Evolutionary conservation across 208 protist species (phyloP), one percentile per base, ranked within the genome.

Genomic region (Vickermania spadyakhi): DNA sequence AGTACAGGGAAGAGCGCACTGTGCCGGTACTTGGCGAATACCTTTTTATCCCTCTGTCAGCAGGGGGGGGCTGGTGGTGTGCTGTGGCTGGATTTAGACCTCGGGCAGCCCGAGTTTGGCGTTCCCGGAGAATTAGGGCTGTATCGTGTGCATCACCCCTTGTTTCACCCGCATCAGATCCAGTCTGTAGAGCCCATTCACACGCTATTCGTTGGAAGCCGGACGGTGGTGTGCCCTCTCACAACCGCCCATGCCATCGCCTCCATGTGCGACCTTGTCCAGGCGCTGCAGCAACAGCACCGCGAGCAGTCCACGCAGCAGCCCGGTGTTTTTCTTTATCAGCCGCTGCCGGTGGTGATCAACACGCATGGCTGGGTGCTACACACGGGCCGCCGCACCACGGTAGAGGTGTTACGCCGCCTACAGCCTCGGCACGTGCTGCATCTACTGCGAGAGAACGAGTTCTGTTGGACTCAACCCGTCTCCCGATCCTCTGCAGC

Each of bases 321-420:
- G 36, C 11, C 7, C 36, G 36, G 11, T 18, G n/a, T n/a, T n/a
- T n/a, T n/a, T n/a, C n/a, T n/a, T n/a, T n/a, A n/a, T n/a, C n/a
- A n/a, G n/a, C 36, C 36, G 11, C 36, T 45, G 11, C 82, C 84
- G 7, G 75, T 96, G 2, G 81, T 96, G 13, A 72, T 94, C 30
- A 94, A 94, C 73, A 96, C 87, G 42, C 90, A 96, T 60, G 90
- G 90, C 14, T 96, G 90, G 88, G 81, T 93, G 31, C 70, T 91
- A 42, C 75, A 81, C 53, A 90, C 84, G 7, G 90, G 90, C 0
- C 79, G 86, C 0, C 74, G 90, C 11, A 72, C 77, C 3, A 85
- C 86, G 25, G 72, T 88, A 11, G 85, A 94, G 73, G 71, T 73
- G 31, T 56, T 96, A 42, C 87, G 76, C 2, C 81, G 84, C 3